Conservation (phyloP, 129 eudicot species). For the Flaveria bidentis region DNA sequence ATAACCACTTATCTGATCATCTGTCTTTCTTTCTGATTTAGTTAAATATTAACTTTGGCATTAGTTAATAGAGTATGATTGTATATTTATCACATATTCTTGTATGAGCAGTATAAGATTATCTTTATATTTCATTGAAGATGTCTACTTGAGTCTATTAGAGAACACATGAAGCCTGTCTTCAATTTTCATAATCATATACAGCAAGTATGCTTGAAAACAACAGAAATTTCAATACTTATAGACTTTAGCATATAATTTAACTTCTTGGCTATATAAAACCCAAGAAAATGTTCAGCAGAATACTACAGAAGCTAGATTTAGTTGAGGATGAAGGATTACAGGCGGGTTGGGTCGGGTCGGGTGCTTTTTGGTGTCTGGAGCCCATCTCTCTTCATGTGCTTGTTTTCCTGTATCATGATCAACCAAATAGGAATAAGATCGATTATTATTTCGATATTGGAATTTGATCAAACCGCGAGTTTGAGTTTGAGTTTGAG, state of each 20-base stretch:
- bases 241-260: not conserved
- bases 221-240: not conserved
- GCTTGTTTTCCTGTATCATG: constrained; percentile 15
- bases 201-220: not conserved
- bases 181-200: constrained; percentile 1
- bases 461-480: not conserved
- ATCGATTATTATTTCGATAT: constrained; percentile 4
- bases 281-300: constrained; percentile 25
- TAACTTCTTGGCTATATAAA: constrained; percentile 16
- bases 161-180: not conserved
- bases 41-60: constrained; percentile 6
- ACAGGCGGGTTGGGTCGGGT: not conserved
- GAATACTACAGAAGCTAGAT: constrained; percentile 23
- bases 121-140: not conserved
- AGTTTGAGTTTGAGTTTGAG: no score
- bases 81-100: not conserved
- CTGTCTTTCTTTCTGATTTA: not conserved
- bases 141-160: not conserved
- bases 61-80: not conserved
- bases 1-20: constrained; percentile 25
- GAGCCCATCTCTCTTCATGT: constrained; percentile 1
- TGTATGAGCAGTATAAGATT: not conserved
- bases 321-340: constrained; percentile 14
- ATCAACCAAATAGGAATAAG: constrained; percentile 2
- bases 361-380: not conserved